A percentile compares a stretch with the other conserved stretches of the same genome.
phyloP scores from a whole-genome alignment of 2,329 filamentous ascomycete species.

The Thelonectria blattea region DNA sequence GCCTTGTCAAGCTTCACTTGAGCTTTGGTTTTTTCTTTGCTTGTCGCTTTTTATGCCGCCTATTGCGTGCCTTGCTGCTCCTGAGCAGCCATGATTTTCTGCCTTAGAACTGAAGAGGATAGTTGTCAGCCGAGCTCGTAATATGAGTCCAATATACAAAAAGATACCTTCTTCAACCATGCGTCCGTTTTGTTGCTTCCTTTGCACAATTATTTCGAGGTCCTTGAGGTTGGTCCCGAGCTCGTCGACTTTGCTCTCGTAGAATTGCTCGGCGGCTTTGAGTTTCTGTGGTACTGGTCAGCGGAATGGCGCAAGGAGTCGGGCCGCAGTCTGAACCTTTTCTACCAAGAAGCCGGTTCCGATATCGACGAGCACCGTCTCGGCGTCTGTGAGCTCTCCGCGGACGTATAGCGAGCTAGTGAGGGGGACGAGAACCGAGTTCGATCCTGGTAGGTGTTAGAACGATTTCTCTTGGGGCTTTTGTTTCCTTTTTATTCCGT shows the following conservation, averaged over 20 bases:
- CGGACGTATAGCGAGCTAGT: conserved; percentile 95
- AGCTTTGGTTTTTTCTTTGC: neutral
- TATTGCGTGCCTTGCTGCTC: conserved; percentile 33
- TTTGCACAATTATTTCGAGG: conserved; percentile 62
- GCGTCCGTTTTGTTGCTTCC: conserved; percentile 83
- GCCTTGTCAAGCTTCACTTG: neutral
- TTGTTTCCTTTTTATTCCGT: neutral
- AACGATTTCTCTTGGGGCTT: neutral
- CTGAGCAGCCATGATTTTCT: conserved; percentile 51
- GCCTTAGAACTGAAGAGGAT: conserved; percentile 46
- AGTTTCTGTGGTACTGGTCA: conserved; percentile 49
- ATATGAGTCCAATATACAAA: neutral
- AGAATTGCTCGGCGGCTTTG: conserved; percentile 61
- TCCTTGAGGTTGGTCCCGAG: conserved; percentile 61
- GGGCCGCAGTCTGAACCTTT: conserved; percentile 64
- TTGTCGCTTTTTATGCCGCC: conserved; percentile 25
- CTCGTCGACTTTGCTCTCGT: conserved; percentile 62
- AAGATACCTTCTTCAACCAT: conserved; percentile 83
- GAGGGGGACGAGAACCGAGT: conserved; percentile 84
- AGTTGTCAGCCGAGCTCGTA: conserved; percentile 45
- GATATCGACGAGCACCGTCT: conserved; percentile 86
- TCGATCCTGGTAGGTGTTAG: conserved; percentile 40
- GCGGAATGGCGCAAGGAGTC: neutral
- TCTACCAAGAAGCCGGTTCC: conserved; percentile 95
- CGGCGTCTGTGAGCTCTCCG: conserved; percentile 75